Conservation (phyloP, 1,284 basidiomycete genomes). For the Volvariella volvacea region DNA sequence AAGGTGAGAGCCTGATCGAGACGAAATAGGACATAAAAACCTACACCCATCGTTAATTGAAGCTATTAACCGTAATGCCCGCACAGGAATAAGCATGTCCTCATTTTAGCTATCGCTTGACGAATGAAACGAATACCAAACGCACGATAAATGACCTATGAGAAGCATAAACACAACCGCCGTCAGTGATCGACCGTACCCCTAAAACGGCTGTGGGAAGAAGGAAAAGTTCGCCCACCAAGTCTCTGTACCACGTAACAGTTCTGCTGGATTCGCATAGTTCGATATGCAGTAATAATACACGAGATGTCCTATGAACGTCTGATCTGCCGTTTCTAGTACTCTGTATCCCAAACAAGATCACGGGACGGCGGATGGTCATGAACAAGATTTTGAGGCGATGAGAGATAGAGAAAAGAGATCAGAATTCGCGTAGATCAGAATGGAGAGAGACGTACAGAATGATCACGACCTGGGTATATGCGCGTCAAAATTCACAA, state of each 20-base stretch:
- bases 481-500: too few relatives aligned
- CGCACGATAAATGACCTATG: conserved; percentile 44
- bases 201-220: too few relatives aligned
- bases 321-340: conserved; percentile 49
- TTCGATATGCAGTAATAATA: conserved; percentile 53
- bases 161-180: conserved; percentile 14
- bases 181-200: too few relatives aligned
- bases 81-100: too few relatives aligned
- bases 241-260: conserved; percentile 32
- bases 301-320: conserved; percentile 47
- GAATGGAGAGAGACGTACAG: too few relatives aligned
- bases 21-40: conserved; percentile 18
- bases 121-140: conserved; percentile 3
- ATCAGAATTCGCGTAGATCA: too few relatives aligned
- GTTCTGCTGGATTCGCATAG: conserved; percentile 32
- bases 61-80: conserved; percentile 32
- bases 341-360: conserved; percentile 37
- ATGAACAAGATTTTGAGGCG: too few relatives aligned
- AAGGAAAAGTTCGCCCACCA: conserved; percentile 31
- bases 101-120: background rate
- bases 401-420: too few relatives aligned
- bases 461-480: too few relatives aligned
- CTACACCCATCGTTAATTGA: conserved; percentile 51
- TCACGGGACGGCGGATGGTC: too few relatives aligned
- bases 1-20: conserved; percentile 2